A percentile compares a stretch with the other conserved stretches of the same genome.
These are phyloP conservation scores for Neurospora sp. DNA, from an alignment of 495 filamentous ascomycete species.

Conservation along the genomic window DNA sequence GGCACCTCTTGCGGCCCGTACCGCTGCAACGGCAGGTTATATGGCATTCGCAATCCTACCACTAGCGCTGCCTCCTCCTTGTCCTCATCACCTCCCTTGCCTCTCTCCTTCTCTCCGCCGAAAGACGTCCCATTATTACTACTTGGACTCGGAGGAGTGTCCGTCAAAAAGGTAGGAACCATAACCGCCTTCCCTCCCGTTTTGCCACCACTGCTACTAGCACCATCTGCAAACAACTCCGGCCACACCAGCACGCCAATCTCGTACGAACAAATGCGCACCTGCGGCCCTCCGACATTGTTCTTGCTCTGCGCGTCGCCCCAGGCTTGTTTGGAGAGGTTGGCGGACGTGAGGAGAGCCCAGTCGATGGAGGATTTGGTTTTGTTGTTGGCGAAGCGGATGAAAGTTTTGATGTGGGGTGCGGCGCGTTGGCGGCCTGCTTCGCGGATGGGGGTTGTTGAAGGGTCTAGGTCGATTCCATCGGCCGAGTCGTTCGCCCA, in stretches of 20 bases:
- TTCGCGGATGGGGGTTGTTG: constrained; percentile 10
- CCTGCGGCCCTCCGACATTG: constrained; percentile 40
- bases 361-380: constrained; percentile 83
- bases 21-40: constrained; percentile 62
- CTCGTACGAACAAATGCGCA: constrained; percentile 73
- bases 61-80: constrained; percentile 11
- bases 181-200: constrained; percentile 37
- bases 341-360: constrained; percentile 79
- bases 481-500: constrained; percentile 51
- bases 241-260: constrained; percentile 84
- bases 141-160: constrained; percentile 28
- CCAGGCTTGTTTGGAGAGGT: constrained; percentile 86
- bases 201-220: neutral
- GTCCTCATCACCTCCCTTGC: neutral
- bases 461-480: constrained; percentile 7
- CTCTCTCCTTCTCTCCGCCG: neutral
- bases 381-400: constrained; percentile 48
- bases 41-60: constrained; percentile 72
- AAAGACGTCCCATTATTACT: constrained; percentile 1
- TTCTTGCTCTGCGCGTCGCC: constrained; percentile 39
- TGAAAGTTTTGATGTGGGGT: constrained; percentile 87
- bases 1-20: constrained; percentile 57
- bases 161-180: constrained; percentile 57
- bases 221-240: constrained; percentile 40
- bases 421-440: constrained; percentile 66